These are phyloP conservation scores for Coemansia sp. DNA, from an alignment of 192 early-diverging fungal species.

Conservation along the genomic window DNA sequence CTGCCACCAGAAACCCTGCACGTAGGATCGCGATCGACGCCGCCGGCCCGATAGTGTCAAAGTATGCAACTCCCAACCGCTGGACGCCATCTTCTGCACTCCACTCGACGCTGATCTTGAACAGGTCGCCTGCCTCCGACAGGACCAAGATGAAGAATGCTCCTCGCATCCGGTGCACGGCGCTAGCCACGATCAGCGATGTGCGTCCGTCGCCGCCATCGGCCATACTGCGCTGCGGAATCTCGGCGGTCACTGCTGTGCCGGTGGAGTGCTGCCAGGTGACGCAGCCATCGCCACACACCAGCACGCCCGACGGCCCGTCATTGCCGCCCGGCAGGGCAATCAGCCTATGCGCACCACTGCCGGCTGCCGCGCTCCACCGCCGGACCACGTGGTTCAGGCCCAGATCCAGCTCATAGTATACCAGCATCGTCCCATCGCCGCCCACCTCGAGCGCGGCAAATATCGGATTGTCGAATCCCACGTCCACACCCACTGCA, in stretches of 20 bases:
- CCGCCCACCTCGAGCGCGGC: constrained; percentile 87
- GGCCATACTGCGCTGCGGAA: constrained; percentile 77
- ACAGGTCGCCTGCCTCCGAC: constrained; percentile 90
- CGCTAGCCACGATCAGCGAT: constrained; percentile 72
- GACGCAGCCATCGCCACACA: constrained; percentile 87
- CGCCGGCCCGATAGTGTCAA: constrained; percentile 87
- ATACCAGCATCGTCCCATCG: constrained; percentile 71
- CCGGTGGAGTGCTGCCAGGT: constrained; percentile 74
- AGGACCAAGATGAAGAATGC: constrained; percentile 90
- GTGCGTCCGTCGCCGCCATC: constrained; percentile 63
- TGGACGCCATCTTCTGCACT: constrained; percentile 54
- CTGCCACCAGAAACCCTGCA: constrained; percentile 90
- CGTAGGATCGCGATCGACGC: constrained; percentile 77
- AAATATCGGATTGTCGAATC: constrained; percentile 98
- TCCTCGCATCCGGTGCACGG: constrained; percentile 83
- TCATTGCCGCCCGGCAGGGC: constrained; percentile 72
- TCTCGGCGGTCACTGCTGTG: constrained; percentile 49
- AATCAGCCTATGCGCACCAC: constrained; percentile 73
- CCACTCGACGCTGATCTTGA: constrained; percentile 85
- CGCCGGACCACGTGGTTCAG: constrained; percentile 97
- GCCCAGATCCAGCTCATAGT: constrained; percentile 97
- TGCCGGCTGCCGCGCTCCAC: constrained; percentile 82
- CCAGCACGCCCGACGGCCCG: constrained; percentile 95
- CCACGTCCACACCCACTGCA: constrained; percentile 90
- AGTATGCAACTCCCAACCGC: constrained; percentile 83